Conservation (phyloP, 2,329 filamentous ascomycete species). For the Beauveria australis region DNA sequence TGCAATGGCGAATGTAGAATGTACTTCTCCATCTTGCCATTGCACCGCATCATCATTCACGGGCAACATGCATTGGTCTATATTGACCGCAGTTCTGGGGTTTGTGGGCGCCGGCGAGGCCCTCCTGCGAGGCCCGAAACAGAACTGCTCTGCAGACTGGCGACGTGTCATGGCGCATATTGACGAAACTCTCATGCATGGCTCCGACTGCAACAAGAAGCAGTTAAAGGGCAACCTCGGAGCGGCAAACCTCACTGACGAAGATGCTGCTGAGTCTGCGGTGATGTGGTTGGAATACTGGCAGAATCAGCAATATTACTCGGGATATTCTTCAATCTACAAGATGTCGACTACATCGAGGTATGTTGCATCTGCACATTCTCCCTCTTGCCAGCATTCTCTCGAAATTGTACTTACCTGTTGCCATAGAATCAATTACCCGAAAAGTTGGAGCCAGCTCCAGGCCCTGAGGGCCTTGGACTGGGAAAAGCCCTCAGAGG, state of each 20-base stretch:
- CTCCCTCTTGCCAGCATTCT: neutral
- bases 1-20: neutral
- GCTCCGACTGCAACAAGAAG: constrained; percentile 20
- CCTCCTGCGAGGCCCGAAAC: constrained; percentile 10
- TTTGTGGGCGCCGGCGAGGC: neutral
- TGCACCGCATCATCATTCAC: neutral
- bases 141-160: constrained; percentile 54
- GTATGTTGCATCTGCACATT: constrained; percentile 9
- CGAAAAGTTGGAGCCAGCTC: neutral
- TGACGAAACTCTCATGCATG: constrained; percentile 37
- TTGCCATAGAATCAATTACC: neutral
- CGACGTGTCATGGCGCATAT: constrained; percentile 42
- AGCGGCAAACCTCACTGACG: constrained; percentile 31
- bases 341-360: constrained; percentile 27
- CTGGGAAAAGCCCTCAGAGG: neutral
- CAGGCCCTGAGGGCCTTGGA: neutral
- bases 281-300: constrained; percentile 19
- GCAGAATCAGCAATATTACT: constrained; percentile 28
- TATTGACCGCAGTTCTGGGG: neutral
- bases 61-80: neutral
- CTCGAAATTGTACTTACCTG: neutral
- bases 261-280: constrained; percentile 34
- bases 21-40: neutral
- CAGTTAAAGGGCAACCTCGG: constrained; percentile 36
- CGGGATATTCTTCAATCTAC: constrained; percentile 27